Evolutionary conservation across 192 early-diverging fungal genomes (phyloP), one percentile per base, ranked within the genome.

Genomic region (Linnemannia exigua): DNA sequence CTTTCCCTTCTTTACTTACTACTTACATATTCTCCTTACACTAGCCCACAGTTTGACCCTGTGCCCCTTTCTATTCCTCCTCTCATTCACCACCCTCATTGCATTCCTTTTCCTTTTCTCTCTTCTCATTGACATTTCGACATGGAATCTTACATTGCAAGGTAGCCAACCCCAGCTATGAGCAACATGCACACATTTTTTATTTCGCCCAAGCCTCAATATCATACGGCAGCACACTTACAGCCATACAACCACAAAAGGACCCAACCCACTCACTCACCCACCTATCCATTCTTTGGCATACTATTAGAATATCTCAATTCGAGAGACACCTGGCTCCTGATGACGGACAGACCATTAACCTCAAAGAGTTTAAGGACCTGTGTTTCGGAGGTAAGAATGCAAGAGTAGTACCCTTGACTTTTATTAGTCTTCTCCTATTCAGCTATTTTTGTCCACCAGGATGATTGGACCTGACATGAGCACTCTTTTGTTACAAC

Each of bases 111-210:
- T 52, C 9, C 58, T n/a, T n/a, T n/a, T n/a, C n/a, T n/a, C n/a
- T n/a, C 51, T 69, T 77, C 37, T 16, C 52, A 38, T n/a, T n/a
- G n/a, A n/a, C n/a, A n/a, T n/a, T n/a, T 35, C 44, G 41, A 50
- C 61, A 86, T 86, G 84, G 84, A 86, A 70, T 73, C 78, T 36
- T 86, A 86, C 51, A 86, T 86, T 47, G 84, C 84, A 19, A 76
- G 84, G 84, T 86, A 73, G 35, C 17, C 17, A 46, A 15, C 31
- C 28, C 16, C 3, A 19, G 38, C 28, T 47, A n/a, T 16, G 11
- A 44, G 25, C 44, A 79, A 14, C 1, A 35, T 22, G 31, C 37
- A 17, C 54, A 25, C 1, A 2, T 52, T 25, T 63, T 15, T 4
- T 25, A 63, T 25, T 63, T 31, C 28, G 12, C 25, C 58, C 67